phyloP scores from a whole-genome alignment of 495 filamentous ascomycete genomes.

The Aspergillus sparsus region DNA sequence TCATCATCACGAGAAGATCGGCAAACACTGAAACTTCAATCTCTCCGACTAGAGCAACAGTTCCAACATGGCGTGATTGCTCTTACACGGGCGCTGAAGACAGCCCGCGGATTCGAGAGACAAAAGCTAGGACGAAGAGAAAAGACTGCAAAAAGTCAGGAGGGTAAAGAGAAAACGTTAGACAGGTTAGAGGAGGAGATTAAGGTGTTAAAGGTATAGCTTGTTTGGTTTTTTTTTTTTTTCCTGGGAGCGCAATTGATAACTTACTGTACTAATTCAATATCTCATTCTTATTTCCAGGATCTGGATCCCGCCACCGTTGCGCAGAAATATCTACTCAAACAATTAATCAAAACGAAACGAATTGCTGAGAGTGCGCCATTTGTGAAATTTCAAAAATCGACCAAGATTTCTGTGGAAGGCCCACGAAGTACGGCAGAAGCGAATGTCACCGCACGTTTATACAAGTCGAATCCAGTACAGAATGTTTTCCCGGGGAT shows the following conservation, averaged over 20 bases:
- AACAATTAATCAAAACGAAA: constrained; percentile 73
- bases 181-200: constrained; percentile 73
- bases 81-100: constrained; percentile 70
- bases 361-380: constrained; percentile 56
- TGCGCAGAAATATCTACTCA: constrained; percentile 71
- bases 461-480: constrained; percentile 76
- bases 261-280: constrained; percentile 1
- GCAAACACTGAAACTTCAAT: constrained; percentile 35
- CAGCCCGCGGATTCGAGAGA: constrained; percentile 82
- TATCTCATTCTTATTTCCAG: constrained; percentile 8
- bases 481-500: constrained; percentile 65
- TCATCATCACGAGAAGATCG: constrained; percentile 7
- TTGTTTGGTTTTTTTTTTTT: constrained; percentile 7
- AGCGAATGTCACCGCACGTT: constrained; percentile 75
- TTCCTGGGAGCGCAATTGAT: constrained; percentile 1
- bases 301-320: constrained; percentile 63
- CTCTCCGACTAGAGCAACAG: constrained; percentile 50
- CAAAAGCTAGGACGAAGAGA: constrained; percentile 80
- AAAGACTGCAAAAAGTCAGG: constrained; percentile 60
- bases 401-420: constrained; percentile 36
- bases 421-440: constrained; percentile 52
- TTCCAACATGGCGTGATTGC: constrained; percentile 59
- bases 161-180: constrained; percentile 37
- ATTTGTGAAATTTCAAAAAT: constrained; percentile 43
- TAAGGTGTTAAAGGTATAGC: constrained; percentile 67